Percentiles rank a stretch among this genome's conserved stretches.
Evolutionary conservation across 352 stramenopile species (phyloP).

Genomic region (Phytophthora colocasiae): DNA sequence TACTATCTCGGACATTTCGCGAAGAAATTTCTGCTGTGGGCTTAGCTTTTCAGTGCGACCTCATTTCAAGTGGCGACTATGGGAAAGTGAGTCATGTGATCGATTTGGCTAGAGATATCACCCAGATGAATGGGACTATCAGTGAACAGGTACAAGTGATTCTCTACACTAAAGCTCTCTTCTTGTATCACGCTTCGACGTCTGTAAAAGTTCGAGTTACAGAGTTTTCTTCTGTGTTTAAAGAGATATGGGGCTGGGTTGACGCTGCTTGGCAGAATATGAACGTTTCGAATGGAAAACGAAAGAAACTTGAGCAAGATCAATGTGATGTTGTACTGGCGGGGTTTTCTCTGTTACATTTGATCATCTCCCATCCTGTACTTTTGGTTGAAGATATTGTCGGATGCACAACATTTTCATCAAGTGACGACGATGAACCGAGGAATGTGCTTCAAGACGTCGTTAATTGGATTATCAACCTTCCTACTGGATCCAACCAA

Average conservation of each 20-base stretch:
- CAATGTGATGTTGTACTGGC: slow-evolving; percentile 20
- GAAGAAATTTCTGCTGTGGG: slow-evolving; percentile 11
- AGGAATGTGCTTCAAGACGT: slow-evolving; percentile 22
- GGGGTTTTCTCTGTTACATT: slow-evolving; percentile 25
- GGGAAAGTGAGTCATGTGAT: slow-evolving; percentile 41
- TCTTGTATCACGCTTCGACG: slow-evolving; percentile 24
- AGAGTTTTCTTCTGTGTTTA: slow-evolving; percentile 26
- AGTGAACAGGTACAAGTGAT: slow-evolving; percentile 44
- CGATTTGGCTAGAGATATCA: slow-evolving; percentile 45
- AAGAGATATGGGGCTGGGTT: slow-evolving; percentile 42
- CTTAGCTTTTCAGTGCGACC: slow-evolving; percentile 29
- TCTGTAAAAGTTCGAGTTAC: neutral
- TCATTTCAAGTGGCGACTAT: slow-evolving; percentile 38
- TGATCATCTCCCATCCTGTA: slow-evolving; percentile 17
- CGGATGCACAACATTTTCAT: slow-evolving; percentile 22
- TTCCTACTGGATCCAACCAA: neutral
- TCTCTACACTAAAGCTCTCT: slow-evolving; percentile 34
- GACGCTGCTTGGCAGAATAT: slow-evolving; percentile 18
- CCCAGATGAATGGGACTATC: slow-evolving; percentile 44
- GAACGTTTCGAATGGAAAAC: neutral
- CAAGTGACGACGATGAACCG: neutral
- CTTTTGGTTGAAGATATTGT: slow-evolving; percentile 25
- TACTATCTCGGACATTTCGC: slow-evolving; percentile 41
- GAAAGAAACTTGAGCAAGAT: neutral
- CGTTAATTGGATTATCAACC: slow-evolving; percentile 7